phyloP scores from a whole-genome alignment of 805 yeast genomes.

The Torulaspora franciscae region DNA sequence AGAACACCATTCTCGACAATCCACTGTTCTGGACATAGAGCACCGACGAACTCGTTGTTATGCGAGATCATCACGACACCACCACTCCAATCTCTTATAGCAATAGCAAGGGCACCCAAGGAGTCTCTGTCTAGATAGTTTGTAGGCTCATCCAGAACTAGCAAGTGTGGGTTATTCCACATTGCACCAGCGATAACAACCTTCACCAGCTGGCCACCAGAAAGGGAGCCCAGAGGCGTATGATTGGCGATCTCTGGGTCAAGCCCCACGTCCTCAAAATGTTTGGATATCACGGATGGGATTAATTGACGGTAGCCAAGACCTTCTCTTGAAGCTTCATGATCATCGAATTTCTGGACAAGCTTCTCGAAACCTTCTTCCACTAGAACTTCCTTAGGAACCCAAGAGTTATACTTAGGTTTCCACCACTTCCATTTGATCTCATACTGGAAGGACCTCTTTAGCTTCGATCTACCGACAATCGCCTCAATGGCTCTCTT shows the following conservation, averaged over 20 bases:
- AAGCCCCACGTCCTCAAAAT: slow-evolving; percentile 93
- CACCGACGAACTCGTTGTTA: slow-evolving; percentile 94
- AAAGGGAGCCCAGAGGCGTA: slow-evolving; percentile 91
- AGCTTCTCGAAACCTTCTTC: slow-evolving; percentile 85
- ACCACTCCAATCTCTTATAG: slow-evolving; percentile 96
- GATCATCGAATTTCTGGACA: slow-evolving; percentile 96
- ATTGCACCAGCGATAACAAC: slow-evolving; percentile 99
- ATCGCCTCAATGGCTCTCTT: slow-evolving; percentile 86
- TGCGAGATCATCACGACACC: slow-evolving; percentile 99
- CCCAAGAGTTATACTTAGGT: slow-evolving; percentile 92
- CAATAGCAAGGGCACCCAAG: slow-evolving; percentile 93
- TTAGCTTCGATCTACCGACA: slow-evolving; percentile 94
- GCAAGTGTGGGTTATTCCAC: slow-evolving; percentile 98
- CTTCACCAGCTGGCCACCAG: slow-evolving; percentile 97
- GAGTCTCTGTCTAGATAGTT: slow-evolving; percentile 97
- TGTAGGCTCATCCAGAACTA: slow-evolving; percentile 97
- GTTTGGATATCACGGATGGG: slow-evolving; percentile 91
- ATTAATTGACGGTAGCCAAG: slow-evolving; percentile 91
- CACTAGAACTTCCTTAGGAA: slow-evolving; percentile 72
- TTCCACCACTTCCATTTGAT: slow-evolving; percentile 89
- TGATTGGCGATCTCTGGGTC: slow-evolving; percentile 99
- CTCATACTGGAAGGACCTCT: slow-evolving; percentile 95
- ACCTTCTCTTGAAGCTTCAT: slow-evolving; percentile 99
- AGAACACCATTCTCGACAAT: slow-evolving; percentile 87
- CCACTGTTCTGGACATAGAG: slow-evolving; percentile 98